A percentile compares a stretch with the other conserved stretches of the same genome.
Conservation (phyloP, 768 basidiomycete genomes). For the Jaapia argillacea region DNA sequence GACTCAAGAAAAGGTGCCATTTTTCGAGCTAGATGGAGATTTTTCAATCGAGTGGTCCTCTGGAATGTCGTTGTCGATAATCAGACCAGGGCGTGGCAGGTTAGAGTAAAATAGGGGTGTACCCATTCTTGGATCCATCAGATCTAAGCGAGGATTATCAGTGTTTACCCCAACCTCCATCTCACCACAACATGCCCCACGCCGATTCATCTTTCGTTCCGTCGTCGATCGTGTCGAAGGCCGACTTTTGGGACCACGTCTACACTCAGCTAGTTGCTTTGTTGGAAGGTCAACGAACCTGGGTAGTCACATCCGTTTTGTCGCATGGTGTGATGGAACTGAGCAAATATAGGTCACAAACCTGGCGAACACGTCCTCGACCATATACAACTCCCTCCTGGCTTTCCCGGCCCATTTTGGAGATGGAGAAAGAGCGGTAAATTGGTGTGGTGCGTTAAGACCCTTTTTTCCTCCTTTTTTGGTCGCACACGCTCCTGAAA, state of each 20-base stretch:
- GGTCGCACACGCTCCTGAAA: no score
- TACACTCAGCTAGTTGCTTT: slow-evolving; percentile 49
- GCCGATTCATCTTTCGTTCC: slow-evolving; percentile 74
- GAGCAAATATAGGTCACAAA: slow-evolving; percentile 57
- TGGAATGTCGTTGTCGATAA: no score
- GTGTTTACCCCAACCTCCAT: no score
- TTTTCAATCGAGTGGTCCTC: no score
- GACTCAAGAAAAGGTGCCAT: slow-evolving; percentile 76
- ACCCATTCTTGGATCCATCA: no score
- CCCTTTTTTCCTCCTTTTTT: slow-evolving; percentile 1
- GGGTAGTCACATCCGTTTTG: slow-evolving; percentile 38
- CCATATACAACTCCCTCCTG: slow-evolving; percentile 71
- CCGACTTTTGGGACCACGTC: slow-evolving; percentile 76
- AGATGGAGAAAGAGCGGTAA: slow-evolving; percentile 55
- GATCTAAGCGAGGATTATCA: no score
- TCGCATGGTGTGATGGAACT: background rate
- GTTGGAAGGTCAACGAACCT: slow-evolving; percentile 59
- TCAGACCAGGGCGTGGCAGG: no score
- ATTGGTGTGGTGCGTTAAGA: slow-evolving; percentile 94
- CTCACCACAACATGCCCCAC: slow-evolving; percentile 79
- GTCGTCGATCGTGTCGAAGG: slow-evolving; percentile 57
- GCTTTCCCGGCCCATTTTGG: slow-evolving; percentile 63
- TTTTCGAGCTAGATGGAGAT: slow-evolving; percentile 4
- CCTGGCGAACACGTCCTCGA: slow-evolving; percentile 71
- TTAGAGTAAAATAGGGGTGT: no score